Percentiles rank a stretch among this genome's conserved stretches.
These are phyloP conservation scores for Vaccinium darrowii DNA, from an alignment of 148 eudicot genomes.

Conservation along the genomic window DNA sequence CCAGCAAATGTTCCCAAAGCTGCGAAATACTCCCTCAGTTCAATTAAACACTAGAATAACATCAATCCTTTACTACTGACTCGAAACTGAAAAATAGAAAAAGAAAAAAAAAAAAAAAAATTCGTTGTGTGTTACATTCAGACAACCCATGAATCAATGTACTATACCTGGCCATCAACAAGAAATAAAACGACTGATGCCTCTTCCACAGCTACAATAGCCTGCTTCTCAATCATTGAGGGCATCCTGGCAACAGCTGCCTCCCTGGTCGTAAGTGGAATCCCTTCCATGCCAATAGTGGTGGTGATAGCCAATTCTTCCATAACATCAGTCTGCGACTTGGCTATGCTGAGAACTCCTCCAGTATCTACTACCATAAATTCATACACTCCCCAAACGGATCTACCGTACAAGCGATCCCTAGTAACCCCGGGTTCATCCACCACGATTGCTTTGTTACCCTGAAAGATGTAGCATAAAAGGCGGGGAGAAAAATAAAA, in stretches of 20 bases:
- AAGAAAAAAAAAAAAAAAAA: neutral
- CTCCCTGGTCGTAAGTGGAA: slow-evolving; percentile 79
- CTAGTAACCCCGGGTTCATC: slow-evolving; percentile 99
- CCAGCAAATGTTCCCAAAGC: neutral
- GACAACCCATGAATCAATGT: neutral
- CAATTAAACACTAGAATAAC: neutral
- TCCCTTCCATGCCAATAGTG: slow-evolving; percentile 98
- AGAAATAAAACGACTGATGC: slow-evolving; percentile 86
- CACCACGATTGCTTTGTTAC: slow-evolving; percentile 93
- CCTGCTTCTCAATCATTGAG: slow-evolving; percentile 91
- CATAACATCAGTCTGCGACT: slow-evolving; percentile 67
- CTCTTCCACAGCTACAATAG: slow-evolving; percentile 86
- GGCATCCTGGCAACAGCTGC: slow-evolving; percentile 99
- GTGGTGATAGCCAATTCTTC: slow-evolving; percentile 84
- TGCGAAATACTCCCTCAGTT: neutral
- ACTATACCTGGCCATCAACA: slow-evolving; percentile 96
- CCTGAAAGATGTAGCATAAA: slow-evolving; percentile 41
- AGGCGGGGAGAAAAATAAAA: slow-evolving; percentile 2
- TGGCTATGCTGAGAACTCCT: slow-evolving; percentile 79
- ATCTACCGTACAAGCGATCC: slow-evolving; percentile 93
- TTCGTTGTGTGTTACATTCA: neutral
- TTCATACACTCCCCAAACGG: slow-evolving; percentile 83
- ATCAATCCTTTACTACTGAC: neutral
- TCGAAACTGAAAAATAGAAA: neutral
- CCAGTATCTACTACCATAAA: slow-evolving; percentile 96